Evolutionary conservation across 1,139 yeast genomes (phyloP).

Genomic region (Suhomyces taliae): DNA sequence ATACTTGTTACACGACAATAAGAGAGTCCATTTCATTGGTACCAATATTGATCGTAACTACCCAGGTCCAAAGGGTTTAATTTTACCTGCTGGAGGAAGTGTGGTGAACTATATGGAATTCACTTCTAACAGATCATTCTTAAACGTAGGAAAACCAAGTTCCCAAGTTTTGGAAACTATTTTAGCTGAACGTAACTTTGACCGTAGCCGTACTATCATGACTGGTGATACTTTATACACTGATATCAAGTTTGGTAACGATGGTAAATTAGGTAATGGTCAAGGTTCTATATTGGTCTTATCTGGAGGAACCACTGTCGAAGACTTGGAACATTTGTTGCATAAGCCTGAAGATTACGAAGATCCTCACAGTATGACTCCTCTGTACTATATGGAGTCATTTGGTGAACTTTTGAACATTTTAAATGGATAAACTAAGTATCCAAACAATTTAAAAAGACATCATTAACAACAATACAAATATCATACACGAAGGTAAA

Average conservation of each 20-base stretch:
- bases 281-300: slow-evolving; percentile 37
- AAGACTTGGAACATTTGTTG: slow-evolving; percentile 23
- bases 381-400: slow-evolving; percentile 31
- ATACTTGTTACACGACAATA: slow-evolving; percentile 35
- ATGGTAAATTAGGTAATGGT: slow-evolving; percentile 33
- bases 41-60: slow-evolving; percentile 43
- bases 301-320: slow-evolving; percentile 36
- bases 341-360: slow-evolving; percentile 12
- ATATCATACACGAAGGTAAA: no score
- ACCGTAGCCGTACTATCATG: slow-evolving; percentile 34
- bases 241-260: slow-evolving; percentile 46
- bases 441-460: no score
- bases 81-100: slow-evolving; percentile 45
- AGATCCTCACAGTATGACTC: slow-evolving; percentile 25
- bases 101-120: slow-evolving; percentile 41
- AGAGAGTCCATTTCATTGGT: slow-evolving; percentile 39
- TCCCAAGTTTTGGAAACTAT: slow-evolving; percentile 31
- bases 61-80: slow-evolving; percentile 41
- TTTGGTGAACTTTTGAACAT: slow-evolving; percentile 28
- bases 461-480: no score
- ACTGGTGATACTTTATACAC: slow-evolving; percentile 47
- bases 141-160: slow-evolving; percentile 44
- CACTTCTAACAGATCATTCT: slow-evolving; percentile 33
- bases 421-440: slow-evolving; percentile 2
- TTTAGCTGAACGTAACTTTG: slow-evolving; percentile 27